Evolutionary conservation across 768 basidiomycete genomes (phyloP).

Genomic region (Cyathus striatus): DNA sequence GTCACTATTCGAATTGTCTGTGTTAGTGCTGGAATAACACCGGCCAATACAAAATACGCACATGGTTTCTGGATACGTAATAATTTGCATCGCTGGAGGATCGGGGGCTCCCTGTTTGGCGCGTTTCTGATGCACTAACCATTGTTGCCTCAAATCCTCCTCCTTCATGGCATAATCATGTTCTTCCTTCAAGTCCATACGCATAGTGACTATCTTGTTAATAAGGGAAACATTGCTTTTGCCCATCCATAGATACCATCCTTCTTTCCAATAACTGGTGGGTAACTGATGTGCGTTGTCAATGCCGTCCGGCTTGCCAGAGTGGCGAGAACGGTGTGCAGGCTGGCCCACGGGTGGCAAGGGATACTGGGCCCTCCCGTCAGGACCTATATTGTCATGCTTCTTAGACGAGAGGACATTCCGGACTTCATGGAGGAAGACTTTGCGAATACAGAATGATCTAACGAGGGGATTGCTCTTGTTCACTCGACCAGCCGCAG

Average conservation of each 20-base stretch:
- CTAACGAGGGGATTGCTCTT: constrained; percentile 48
- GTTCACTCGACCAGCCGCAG: constrained; percentile 45
- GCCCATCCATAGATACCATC: constrained; percentile 72
- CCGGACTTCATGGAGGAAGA: constrained; percentile 63
- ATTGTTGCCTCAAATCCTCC: constrained; percentile 35
- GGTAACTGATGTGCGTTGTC: constrained; percentile 12
- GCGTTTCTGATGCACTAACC: constrained; percentile 51
- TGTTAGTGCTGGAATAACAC: too few relatives aligned
- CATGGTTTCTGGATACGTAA: too few relatives aligned
- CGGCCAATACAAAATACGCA: too few relatives aligned
- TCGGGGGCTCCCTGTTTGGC: too few relatives aligned
- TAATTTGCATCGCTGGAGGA: too few relatives aligned
- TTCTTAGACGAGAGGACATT: constrained; percentile 42
- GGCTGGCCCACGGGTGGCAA: constrained; percentile 66
- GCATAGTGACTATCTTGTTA: constrained; percentile 59
- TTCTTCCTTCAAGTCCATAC: constrained; percentile 48
- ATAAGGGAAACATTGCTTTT: constrained; percentile 44
- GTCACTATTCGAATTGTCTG: too few relatives aligned
- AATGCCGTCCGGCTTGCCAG: constrained; percentile 31
- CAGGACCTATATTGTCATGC: constrained; percentile 32
- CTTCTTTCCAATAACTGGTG: constrained; percentile 64
- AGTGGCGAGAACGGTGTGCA: constrained; percentile 35
- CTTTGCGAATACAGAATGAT: constrained; percentile 58
- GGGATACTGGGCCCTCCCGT: constrained; percentile 51
- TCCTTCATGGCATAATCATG: constrained; percentile 31